These are phyloP conservation scores for Monoraphidium neglectum DNA, from an alignment of 139 green algal genomes.

Conservation along the genomic window DNA sequence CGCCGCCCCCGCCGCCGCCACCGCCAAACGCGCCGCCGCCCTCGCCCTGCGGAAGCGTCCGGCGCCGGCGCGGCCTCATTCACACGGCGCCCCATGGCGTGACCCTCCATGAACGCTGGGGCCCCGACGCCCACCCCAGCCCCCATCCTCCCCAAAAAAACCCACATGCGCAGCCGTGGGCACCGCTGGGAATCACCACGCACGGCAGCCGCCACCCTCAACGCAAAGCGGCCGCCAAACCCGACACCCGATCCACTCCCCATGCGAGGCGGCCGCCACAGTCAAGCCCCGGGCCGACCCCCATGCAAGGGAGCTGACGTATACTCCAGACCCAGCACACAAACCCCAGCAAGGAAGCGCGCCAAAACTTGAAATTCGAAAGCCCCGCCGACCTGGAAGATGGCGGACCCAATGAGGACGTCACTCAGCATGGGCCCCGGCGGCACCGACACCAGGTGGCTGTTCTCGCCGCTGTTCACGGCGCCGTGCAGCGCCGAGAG, in stretches of 20 bases:
- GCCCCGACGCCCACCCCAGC: too few relatives aligned
- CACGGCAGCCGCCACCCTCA: too few relatives aligned
- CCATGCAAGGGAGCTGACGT: too few relatives aligned
- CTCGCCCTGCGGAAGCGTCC: constrained; percentile 38
- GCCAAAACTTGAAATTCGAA: too few relatives aligned
- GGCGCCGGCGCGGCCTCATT: too few relatives aligned
- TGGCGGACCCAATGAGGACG: constrained; percentile 90
- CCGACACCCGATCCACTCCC: constrained; percentile 2
- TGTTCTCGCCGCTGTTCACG: constrained; percentile 96
- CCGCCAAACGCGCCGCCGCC: constrained; percentile 59
- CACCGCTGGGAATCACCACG: too few relatives aligned
- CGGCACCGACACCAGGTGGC: constrained; percentile 90
- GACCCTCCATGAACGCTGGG: too few relatives aligned
- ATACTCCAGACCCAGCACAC: background rate
- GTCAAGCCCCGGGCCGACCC: too few relatives aligned
- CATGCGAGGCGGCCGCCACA: too few relatives aligned
- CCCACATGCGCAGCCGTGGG: constrained; percentile 22
- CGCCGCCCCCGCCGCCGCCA: constrained; percentile 42
- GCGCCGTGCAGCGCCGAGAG: constrained; percentile 91
- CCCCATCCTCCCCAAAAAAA: background rate
- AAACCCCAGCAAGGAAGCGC: constrained; percentile 36
- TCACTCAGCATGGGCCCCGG: constrained; percentile 89
- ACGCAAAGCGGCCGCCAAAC: too few relatives aligned
- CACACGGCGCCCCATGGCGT: too few relatives aligned
- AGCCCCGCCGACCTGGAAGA: constrained; percentile 84